phyloP scores from a whole-genome alignment of 176 grass and related monocot species.

The Coix lacrymajobi region DNA sequence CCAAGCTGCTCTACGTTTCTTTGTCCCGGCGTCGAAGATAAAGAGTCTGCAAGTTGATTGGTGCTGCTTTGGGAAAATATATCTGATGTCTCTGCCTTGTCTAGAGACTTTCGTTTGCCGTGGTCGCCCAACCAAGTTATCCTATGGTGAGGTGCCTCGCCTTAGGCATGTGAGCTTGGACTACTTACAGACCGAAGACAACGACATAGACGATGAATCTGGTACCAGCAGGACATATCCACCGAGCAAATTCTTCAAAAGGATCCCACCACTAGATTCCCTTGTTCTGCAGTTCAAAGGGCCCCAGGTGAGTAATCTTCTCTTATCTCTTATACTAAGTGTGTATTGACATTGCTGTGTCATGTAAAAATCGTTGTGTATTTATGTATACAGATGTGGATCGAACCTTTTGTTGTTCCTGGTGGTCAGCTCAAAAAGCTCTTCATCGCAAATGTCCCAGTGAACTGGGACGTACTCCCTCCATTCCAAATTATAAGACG shows the following conservation, averaged over 20 bases:
- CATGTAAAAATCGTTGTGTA: neutral
- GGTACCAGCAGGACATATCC: neutral
- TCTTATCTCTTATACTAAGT: neutral
- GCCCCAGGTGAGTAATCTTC: neutral
- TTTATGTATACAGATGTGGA: constrained; percentile 15
- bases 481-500: too few species aligned
- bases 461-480: neutral
- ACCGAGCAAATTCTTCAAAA: constrained; percentile 23
- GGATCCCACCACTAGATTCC: neutral
- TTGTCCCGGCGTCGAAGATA: neutral
- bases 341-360: neutral
- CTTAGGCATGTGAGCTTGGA: constrained; percentile 23
- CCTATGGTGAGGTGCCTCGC: neutral
- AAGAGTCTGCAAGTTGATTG: constrained; percentile 15
- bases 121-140: constrained; percentile 7
- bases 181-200: neutral
- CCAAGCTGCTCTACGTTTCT: neutral
- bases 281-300: constrained; percentile 34
- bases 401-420: neutral
- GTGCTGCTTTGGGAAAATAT: constrained; percentile 15
- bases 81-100: constrained; percentile 2
- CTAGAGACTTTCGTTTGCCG: constrained; percentile 14
- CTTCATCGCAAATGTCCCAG: constrained; percentile 12
- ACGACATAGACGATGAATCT: neutral
- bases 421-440: neutral